A percentile compares a stretch with the other conserved stretches of the same genome.
These are phyloP conservation scores for Millerago galiae DNA, from an alignment of 805 yeast species.

Conservation along the genomic window DNA sequence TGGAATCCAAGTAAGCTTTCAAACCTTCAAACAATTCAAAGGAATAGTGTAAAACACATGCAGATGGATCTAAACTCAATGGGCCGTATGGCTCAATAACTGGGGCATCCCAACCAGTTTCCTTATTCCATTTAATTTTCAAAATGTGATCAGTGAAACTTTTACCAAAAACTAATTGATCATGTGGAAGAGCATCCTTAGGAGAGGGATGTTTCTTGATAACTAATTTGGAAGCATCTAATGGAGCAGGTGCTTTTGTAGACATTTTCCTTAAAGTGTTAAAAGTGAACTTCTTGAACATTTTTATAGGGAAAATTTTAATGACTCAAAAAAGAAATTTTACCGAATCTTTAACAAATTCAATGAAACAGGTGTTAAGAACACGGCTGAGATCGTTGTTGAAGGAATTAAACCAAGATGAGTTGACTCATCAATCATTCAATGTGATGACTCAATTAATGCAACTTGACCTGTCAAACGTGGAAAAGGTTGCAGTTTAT, in stretches of 20 bases:
- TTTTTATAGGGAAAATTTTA: not conserved
- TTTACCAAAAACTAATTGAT: conserved; percentile 63
- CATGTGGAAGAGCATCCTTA: conserved; percentile 51
- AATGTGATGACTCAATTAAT: conserved; percentile 14
- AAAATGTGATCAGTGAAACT: conserved; percentile 86
- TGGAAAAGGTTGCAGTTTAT: conserved; percentile 55
- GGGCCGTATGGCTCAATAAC: conserved; percentile 80
- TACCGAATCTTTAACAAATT: too few relatives aligned
- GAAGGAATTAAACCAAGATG: conserved; percentile 8
- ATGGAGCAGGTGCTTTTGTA: conserved; percentile 31
- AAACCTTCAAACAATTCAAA: conserved; percentile 94
- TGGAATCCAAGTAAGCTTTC: conserved; percentile 72
- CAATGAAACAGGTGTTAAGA: not conserved
- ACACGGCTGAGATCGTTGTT: not conserved
- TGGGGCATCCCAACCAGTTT: conserved; percentile 85
- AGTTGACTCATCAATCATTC: conserved; percentile 23
- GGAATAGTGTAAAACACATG: conserved; percentile 90
- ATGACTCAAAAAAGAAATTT: not conserved
- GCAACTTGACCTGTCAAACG: conserved; percentile 30
- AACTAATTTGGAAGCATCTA: conserved; percentile 49
- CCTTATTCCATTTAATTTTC: conserved; percentile 72
- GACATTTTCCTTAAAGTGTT: conserved; percentile 5
- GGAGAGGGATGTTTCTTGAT: conserved; percentile 44
- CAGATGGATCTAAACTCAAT: conserved; percentile 74
- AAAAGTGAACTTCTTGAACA: not conserved